Percentiles rank a stretch among this genome's conserved stretches.
Evolutionary conservation across 495 filamentous ascomycete genomes (phyloP).

Genomic region (Amphirosellinia nigrospora): DNA sequence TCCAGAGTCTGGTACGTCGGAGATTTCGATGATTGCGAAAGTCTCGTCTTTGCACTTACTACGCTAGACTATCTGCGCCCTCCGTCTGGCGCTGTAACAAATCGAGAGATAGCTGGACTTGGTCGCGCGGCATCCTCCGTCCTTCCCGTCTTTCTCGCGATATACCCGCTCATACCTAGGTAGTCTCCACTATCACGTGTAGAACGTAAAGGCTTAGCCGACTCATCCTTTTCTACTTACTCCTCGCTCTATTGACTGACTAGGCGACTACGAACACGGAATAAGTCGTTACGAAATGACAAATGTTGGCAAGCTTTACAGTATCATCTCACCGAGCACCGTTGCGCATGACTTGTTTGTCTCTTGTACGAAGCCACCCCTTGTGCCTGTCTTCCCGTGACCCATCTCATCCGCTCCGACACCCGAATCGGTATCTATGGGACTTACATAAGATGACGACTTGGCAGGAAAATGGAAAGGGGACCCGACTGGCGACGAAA

Average conservation of each 20-base stretch:
- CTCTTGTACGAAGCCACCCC: constrained; percentile 9
- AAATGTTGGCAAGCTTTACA: neutral
- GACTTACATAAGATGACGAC: constrained; percentile 17
- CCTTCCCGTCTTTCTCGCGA: constrained; percentile 5
- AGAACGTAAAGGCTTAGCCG: neutral
- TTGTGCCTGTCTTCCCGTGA: neutral
- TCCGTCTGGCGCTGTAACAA: constrained; percentile 15
- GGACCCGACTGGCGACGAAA: constrained; percentile 16
- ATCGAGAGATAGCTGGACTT: neutral
- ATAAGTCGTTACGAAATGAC: constrained; percentile 3
- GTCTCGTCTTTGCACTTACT: constrained; percentile 12
- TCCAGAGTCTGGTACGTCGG: neutral
- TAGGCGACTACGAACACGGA: neutral
- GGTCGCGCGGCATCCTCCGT: constrained; percentile 12
- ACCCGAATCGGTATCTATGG: constrained; percentile 1
- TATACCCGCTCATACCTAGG: neutral
- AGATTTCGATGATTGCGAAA: too few relatives aligned
- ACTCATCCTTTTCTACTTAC: neutral
- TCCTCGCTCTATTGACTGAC: neutral
- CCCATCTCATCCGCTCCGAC: neutral
- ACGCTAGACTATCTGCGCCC: constrained; percentile 8
- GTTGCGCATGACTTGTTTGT: constrained; percentile 7
- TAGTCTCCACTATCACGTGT: neutral
- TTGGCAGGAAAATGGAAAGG: constrained; percentile 5
- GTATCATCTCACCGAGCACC: neutral